Evolutionary conservation across 1,284 basidiomycete species (phyloP).

Genomic region (Dichomitus squalens): DNA sequence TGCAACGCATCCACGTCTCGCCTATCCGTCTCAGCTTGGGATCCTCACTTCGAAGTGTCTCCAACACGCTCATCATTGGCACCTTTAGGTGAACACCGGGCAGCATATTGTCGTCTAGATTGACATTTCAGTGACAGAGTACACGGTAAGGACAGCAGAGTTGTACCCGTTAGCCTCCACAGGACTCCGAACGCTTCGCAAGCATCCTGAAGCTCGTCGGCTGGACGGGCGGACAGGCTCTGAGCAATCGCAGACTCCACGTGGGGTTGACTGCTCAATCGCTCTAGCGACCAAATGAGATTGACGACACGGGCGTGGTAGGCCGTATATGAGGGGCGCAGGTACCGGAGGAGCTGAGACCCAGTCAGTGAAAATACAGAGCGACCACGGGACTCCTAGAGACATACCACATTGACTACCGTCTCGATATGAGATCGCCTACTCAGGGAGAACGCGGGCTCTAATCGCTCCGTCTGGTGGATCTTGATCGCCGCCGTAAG

Average conservation of each 20-base stretch:
- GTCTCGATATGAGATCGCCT: constrained; percentile 57
- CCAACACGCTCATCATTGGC: constrained; percentile 87
- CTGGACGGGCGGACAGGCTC: constrained; percentile 59
- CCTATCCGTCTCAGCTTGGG: constrained; percentile 75
- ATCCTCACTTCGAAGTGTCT: constrained; percentile 78
- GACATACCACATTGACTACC: constrained; percentile 48
- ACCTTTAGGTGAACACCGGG: constrained; percentile 84
- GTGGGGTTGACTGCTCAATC: constrained; percentile 59
- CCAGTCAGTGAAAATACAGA: background rate
- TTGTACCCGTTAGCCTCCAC: constrained; percentile 85
- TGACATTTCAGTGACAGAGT: background rate
- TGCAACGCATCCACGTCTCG: constrained; percentile 96
- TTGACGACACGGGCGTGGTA: constrained; percentile 86
- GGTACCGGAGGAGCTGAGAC: constrained; percentile 71
- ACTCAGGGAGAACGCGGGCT: constrained; percentile 58
- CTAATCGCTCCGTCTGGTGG: constrained; percentile 49
- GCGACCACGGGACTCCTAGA: no score
- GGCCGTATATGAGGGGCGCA: constrained; percentile 64
- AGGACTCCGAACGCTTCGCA: constrained; percentile 91
- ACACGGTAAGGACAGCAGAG: background rate
- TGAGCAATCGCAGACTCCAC: constrained; percentile 80
- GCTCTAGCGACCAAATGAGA: constrained; percentile 87
- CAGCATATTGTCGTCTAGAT: constrained; percentile 75
- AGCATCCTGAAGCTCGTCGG: constrained; percentile 54
- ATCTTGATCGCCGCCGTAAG: constrained; percentile 62